Percentiles rank a stretch among this genome's conserved stretches.
Evolutionary conservation across 176 grass and related monocot species (phyloP).

Genomic region (Oryza meyeriana): DNA sequence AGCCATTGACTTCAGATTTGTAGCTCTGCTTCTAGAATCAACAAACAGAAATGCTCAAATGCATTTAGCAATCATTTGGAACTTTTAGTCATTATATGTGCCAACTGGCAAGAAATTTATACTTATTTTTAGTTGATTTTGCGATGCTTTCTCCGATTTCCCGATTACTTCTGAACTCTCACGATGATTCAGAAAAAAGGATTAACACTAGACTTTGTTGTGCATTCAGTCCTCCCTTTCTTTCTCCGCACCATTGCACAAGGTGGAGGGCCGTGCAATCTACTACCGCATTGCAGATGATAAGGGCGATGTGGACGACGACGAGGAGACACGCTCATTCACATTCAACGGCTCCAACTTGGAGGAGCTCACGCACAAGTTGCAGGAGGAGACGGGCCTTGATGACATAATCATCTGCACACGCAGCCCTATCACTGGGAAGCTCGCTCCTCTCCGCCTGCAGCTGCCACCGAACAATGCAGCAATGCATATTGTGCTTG

Average conservation of each 20-base stretch:
- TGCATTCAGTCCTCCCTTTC: conserved; percentile 53
- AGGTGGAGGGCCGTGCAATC: conserved; percentile 74
- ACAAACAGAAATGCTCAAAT: neutral
- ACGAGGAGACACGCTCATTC: conserved; percentile 34
- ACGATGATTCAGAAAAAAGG: neutral
- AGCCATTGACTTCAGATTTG: conserved; percentile 27
- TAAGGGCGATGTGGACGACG: conserved; percentile 62
- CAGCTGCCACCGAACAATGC: conserved; percentile 79
- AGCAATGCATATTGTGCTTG: conserved; percentile 64
- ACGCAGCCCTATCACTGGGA: conserved; percentile 55
- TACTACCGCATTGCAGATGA: conserved; percentile 70
- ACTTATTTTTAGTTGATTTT: neutral
- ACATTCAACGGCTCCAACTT: conserved; percentile 72
- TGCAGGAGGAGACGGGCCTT: conserved; percentile 60
- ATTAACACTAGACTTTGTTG: conserved; percentile 25
- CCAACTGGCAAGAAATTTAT: no score
- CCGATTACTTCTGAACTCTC: neutral
- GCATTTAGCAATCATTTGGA: neutral
- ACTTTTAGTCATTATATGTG: no score
- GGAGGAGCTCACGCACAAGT: conserved; percentile 58
- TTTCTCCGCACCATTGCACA: conserved; percentile 43
- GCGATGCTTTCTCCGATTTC: neutral
- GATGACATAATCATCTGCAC: conserved; percentile 69
- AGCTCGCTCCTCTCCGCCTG: conserved; percentile 66
- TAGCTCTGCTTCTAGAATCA: neutral